Conservation (phyloP, 768 basidiomycete genomes). For the Daedalea quercina region DNA sequence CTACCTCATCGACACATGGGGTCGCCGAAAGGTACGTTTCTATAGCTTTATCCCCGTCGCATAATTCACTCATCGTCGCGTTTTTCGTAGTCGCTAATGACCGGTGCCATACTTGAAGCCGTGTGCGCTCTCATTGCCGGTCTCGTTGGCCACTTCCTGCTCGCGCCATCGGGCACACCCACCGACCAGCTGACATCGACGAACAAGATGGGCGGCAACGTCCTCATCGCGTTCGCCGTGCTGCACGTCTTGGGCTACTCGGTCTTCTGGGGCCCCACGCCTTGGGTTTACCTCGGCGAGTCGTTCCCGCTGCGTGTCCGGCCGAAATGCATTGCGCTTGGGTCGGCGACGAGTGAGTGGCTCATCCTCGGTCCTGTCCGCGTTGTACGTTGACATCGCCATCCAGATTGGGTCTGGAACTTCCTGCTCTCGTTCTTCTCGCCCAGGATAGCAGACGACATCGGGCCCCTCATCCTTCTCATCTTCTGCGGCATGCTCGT, state of each 20-base stretch:
- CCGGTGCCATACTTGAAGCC: slow-evolving; percentile 55
- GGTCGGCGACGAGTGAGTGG: slow-evolving; percentile 47
- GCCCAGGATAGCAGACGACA: slow-evolving; percentile 55
- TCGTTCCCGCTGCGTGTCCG: slow-evolving; percentile 78
- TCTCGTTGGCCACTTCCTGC: slow-evolving; percentile 61
- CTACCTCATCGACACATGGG: slow-evolving; percentile 65
- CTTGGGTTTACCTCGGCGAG: slow-evolving; percentile 69
- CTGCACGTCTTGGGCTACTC: slow-evolving; percentile 67
- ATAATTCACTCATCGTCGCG: neutral
- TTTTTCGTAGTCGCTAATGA: slow-evolving; percentile 51
- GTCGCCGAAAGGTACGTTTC: slow-evolving; percentile 52
- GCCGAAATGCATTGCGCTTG: slow-evolving; percentile 73
- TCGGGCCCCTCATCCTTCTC: slow-evolving; percentile 68
- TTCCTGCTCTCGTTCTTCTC: slow-evolving; percentile 70
- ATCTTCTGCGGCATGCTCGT: slow-evolving; percentile 73
- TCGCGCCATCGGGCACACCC: slow-evolving; percentile 48
- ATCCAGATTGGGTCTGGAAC: slow-evolving; percentile 62
- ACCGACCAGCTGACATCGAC: slow-evolving; percentile 40
- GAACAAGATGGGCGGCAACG: slow-evolving; percentile 57
- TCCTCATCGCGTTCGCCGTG: slow-evolving; percentile 71
- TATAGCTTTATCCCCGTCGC: neutral
- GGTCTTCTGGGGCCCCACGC: slow-evolving; percentile 73
- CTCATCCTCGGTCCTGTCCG: neutral
- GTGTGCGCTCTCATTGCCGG: slow-evolving; percentile 61
- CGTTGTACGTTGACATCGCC: slow-evolving; percentile 7